These are phyloP conservation scores for Juncus effusus DNA, from an alignment of 176 grass and related monocot genomes.

Conservation along the genomic window DNA sequence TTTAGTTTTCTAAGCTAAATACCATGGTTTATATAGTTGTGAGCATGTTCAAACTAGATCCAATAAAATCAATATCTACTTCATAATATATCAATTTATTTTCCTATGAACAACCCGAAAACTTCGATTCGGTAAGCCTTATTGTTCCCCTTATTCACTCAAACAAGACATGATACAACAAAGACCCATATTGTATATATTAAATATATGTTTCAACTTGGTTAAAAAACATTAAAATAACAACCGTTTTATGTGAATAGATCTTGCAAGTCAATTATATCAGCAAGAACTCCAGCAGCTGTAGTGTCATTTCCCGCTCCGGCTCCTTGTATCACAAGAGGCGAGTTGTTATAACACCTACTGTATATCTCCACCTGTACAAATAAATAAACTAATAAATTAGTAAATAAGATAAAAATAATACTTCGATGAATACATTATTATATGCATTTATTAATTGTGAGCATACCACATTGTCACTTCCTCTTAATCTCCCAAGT, in stretches of 20 bases:
- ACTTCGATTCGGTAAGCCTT: too few species aligned
- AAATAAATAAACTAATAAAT: background rate
- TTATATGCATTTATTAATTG: too few species aligned
- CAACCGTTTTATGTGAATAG: conserved; percentile 34
- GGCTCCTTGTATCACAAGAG: conserved; percentile 90
- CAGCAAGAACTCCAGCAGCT: conserved; percentile 79
- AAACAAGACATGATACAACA: too few species aligned
- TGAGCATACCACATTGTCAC: conserved; percentile 84
- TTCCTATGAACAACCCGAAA: too few species aligned
- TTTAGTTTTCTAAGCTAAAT: too few species aligned
- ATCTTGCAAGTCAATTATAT: conserved; percentile 78
- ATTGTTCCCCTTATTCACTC: too few species aligned
- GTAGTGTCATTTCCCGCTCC: conserved; percentile 92
- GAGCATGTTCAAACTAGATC: too few species aligned
- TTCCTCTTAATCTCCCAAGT: conserved; percentile 84
- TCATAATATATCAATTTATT: too few species aligned
- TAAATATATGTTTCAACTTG: background rate
- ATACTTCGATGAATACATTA: too few species aligned
- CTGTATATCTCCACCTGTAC: conserved; percentile 90
- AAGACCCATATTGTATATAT: background rate
- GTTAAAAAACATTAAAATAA: background rate
- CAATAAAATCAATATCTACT: too few species aligned
- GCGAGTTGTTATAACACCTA: conserved; percentile 75
- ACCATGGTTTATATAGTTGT: too few species aligned
- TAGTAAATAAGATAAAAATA: too few species aligned